Base-by-base conservation (phyloP, 2,329 filamentous ascomycete species). In the Arthrobotrys conoides region DNA sequence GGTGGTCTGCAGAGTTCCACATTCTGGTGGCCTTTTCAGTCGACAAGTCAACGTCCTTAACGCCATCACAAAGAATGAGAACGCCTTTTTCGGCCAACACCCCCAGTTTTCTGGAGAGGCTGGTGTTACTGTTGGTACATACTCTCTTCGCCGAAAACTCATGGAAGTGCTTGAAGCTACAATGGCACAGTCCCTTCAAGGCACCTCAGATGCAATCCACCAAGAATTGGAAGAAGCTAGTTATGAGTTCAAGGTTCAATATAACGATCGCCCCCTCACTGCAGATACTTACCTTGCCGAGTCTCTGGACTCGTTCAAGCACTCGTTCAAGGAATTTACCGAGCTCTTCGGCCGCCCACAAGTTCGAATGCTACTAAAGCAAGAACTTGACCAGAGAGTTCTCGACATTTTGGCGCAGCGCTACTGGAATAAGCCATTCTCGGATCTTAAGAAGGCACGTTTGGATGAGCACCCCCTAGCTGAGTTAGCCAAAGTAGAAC, bases 231-330 rank as follows among this genome's bases (percentile, higher is more conserved):
- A 97, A 83, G 96, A 99, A 85, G 94, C 96, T 2, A 95, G 93
- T 0, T 99, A 99, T 83, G 95, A 99, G 85, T 99, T 97, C 88
- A 99, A 99, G 84, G 96, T 99, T 4, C 96, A 99, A 84, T 99
- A 99, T 86, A 99, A 99, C 83, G 96, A 99, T 84, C 91, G 96
- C 5, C 93, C 95, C 0, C 87, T 99, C 41, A 97, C 93, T 64
- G 96, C 96, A 1, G 96, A 99, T 84, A 97, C 95, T 3, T 99
- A 99, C 83, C 89, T 99, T 46, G 96, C 96, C 1, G 96, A 98
- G 84, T 97, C 93, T 81, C 87, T 99, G 2, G 96, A 99, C 84
- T 91, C 91, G 20, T 98, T 99, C 88, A 99, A 99, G 85, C 96
- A 98, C 84, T 93, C 93, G 0, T 99, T 99, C 86, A 97, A 97